Conservation (phyloP, 345 rosid genomes). For the Salix purpurea region DNA sequence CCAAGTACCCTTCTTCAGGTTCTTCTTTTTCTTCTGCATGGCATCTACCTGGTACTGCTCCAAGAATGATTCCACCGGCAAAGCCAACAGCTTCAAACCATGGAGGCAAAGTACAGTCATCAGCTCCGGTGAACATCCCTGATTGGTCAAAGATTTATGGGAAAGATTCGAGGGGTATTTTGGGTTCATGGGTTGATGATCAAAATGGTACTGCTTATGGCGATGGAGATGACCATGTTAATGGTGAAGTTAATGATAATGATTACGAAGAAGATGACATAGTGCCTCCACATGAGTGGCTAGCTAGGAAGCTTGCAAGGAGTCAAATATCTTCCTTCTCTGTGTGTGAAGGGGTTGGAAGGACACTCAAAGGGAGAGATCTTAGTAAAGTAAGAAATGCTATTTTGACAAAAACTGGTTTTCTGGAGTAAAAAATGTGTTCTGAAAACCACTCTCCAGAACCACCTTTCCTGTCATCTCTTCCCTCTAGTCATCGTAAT, state of each 20-base stretch:
- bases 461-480: neutral
- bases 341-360: slow-evolving; percentile 84
- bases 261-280: slow-evolving; percentile 25
- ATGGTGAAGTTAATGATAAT: slow-evolving; percentile 1
- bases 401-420: slow-evolving; percentile 80
- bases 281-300: slow-evolving; percentile 96
- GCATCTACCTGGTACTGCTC: slow-evolving; percentile 24
- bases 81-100: slow-evolving; percentile 13
- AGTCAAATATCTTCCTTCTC: slow-evolving; percentile 83
- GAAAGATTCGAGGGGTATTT: slow-evolving; percentile 9
- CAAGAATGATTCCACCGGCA: slow-evolving; percentile 34
- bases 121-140: slow-evolving; percentile 81
- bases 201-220: neutral
- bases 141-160: slow-evolving; percentile 95
- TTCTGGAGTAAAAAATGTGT: slow-evolving; percentile 51
- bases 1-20: neutral
- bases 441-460: slow-evolving; percentile 10
- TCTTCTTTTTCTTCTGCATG: slow-evolving; percentile 41
- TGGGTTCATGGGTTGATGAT: slow-evolving; percentile 17
- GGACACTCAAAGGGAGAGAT: slow-evolving; percentile 97
- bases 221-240: slow-evolving; percentile 6
- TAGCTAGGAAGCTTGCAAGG: slow-evolving; percentile 75
- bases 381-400: slow-evolving; percentile 90
- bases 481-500: neutral
- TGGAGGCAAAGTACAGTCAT: slow-evolving; percentile 43